Percentiles rank a stretch among this genome's conserved stretches.
Conservation (phyloP, 2,329 filamentous ascomycete species). For the Colletotrichum liriopes region DNA sequence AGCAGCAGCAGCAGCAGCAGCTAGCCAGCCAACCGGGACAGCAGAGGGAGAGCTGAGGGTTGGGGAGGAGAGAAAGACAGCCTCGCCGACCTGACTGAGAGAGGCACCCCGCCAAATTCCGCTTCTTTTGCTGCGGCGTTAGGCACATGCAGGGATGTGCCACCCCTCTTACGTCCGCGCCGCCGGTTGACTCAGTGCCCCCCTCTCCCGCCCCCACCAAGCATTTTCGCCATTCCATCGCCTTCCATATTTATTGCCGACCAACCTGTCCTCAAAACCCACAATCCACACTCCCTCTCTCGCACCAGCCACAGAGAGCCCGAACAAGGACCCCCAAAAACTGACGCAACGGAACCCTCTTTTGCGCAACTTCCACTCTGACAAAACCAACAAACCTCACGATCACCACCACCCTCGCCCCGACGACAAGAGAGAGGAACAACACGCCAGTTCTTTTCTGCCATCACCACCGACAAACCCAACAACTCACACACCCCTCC, state of each 20-base stretch:
- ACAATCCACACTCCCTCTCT: constrained; percentile 13
- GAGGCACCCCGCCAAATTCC: constrained; percentile 3
- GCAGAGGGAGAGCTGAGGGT: neutral
- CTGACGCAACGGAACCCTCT: constrained; percentile 33
- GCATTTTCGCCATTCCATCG: constrained; percentile 48
- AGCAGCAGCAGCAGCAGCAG: neutral
- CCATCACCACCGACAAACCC: neutral
- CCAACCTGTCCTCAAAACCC: constrained; percentile 12
- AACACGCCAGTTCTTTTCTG: constrained; percentile 24
- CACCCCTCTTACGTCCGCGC: constrained; percentile 41
- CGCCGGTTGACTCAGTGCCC: constrained; percentile 51
- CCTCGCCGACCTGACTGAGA: neutral
- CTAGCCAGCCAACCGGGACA: neutral
- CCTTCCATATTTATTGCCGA: constrained; percentile 43
- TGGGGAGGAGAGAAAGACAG: neutral
- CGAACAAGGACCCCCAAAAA: constrained; percentile 32
- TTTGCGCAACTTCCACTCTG: constrained; percentile 12
- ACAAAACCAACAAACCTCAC: constrained; percentile 18
- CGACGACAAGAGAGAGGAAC: constrained; percentile 37
- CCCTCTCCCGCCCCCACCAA: constrained; percentile 20
- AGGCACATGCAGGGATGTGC: constrained; percentile 40
- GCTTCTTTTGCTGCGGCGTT: constrained; percentile 13
- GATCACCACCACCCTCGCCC: constrained; percentile 44
- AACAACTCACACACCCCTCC: constrained; percentile 8
- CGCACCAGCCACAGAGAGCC: constrained; percentile 26